Evolutionary conservation across 2,329 filamentous ascomycete species (phyloP).

Genomic region (Botryosphaeria agaves): DNA sequence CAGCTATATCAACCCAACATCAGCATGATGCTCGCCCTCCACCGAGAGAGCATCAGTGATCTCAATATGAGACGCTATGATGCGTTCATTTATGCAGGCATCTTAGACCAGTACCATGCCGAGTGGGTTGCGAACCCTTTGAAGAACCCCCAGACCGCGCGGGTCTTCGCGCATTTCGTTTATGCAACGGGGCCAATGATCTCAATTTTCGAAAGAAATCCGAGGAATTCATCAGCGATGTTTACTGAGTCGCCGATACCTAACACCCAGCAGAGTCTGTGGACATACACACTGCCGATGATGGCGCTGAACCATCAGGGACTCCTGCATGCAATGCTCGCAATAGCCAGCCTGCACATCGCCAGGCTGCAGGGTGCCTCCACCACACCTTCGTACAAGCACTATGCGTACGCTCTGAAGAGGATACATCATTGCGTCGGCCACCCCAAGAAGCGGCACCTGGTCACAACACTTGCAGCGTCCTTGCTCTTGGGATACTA

Average conservation of each 20-base stretch:
- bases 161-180: slow-evolving; percentile 83
- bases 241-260: slow-evolving; percentile 45
- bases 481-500: slow-evolving; percentile 78
- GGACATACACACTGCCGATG: slow-evolving; percentile 66
- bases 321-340: slow-evolving; percentile 78
- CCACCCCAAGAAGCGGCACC: slow-evolving; percentile 48
- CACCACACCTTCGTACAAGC: slow-evolving; percentile 67
- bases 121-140: slow-evolving; percentile 43
- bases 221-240: slow-evolving; percentile 51
- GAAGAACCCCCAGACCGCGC: slow-evolving; percentile 61
- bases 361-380: slow-evolving; percentile 61
- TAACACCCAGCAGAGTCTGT: slow-evolving; percentile 40
- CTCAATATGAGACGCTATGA: slow-evolving; percentile 24
- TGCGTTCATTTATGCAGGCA: slow-evolving; percentile 27
- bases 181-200: slow-evolving; percentile 73
- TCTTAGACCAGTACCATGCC: slow-evolving; percentile 26
- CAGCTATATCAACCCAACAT: slow-evolving; percentile 12
- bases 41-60: slow-evolving; percentile 17
- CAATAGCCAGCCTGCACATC: slow-evolving; percentile 73
- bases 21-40: slow-evolving; percentile 16
- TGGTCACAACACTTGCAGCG: slow-evolving; percentile 72
- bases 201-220: slow-evolving; percentile 74
- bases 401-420: slow-evolving; percentile 76
- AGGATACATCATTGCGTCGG: slow-evolving; percentile 61
- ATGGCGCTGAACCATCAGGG: slow-evolving; percentile 73